Evolutionary conservation across 768 basidiomycete genomes (phyloP), one percentile per base, ranked within the genome.

Genomic region (Collybia nuda): DNA sequence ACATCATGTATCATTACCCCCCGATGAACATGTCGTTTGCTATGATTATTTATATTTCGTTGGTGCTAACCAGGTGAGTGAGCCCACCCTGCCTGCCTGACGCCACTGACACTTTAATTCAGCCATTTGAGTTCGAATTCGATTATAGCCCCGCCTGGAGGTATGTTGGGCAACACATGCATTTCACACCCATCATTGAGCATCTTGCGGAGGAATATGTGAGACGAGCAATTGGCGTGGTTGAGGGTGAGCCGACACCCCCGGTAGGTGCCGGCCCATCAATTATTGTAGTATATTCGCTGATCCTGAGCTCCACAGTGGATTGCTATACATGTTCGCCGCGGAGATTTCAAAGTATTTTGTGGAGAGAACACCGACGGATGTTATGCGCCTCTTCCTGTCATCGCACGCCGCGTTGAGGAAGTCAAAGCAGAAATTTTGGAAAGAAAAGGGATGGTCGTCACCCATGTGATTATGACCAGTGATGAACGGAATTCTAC

Each of bases 101-200:
- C 37, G n/a, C 21, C 53, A 44, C 44, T 54, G 39, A 54, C 19
- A 51, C 22, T 11, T 14, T 44, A 21, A 35, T 28, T 23, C 50
- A 84, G 80, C 74, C 79, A 5, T 78, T 67, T 50, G 82, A 84
- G 58, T 78, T 76, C 58, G 78, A 80, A 41, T 72, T 69, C 45
- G 81, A 84, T 50, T 84, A 75, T 57, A 76, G 77, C 49, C 81
- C 82, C 17, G 80, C 75, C 15, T 85, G 83, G 83, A 66, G 76
- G 56, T 74, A 73, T 60, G 79, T 78, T 28, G 82, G 79, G 15
- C 67, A 73, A 53, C 61, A 82, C 55, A 69, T 82, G 67, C 72
- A 69, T 46, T 85, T 79, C 79, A 69, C 70, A 2, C 62, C 69
- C 6, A 56, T 54, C 19, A 58, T 85, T 9, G 63, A 72, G 51